A percentile compares a stretch with the other conserved stretches of the same genome.
These are phyloP conservation scores for Capronia epimyces DNA, from an alignment of 2,329 filamentous ascomycete species.

Conservation along the genomic window DNA sequence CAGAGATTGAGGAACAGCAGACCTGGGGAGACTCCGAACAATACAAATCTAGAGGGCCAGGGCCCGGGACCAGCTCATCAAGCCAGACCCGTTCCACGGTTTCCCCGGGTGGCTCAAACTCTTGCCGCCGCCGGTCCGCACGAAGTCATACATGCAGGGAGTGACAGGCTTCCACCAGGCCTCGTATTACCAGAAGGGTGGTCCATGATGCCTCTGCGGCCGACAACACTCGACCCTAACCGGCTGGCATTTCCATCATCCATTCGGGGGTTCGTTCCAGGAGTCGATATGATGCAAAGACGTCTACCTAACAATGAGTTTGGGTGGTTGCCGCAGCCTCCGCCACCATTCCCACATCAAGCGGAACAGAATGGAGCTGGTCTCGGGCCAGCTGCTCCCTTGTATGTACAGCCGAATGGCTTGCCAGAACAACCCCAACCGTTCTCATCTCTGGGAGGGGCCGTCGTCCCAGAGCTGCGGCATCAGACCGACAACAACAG, in stretches of 20 bases:
- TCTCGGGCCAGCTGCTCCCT: not conserved
- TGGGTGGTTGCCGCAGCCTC: not conserved
- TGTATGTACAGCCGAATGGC: not conserved
- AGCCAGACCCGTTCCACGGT: constrained; percentile 12
- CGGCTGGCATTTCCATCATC: not conserved
- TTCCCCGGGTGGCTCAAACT: constrained; percentile 1
- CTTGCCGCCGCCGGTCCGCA: constrained; percentile 25
- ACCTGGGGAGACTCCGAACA: constrained; percentile 7
- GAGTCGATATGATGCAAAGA: not conserved
- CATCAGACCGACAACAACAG: no score
- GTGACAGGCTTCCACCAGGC: constrained; percentile 47
- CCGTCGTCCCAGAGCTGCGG: not conserved
- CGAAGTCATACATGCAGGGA: constrained; percentile 37
- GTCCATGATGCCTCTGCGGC: constrained; percentile 42
- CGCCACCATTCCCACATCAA: not conserved
- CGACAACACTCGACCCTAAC: constrained; percentile 4
- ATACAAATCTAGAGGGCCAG: not conserved
- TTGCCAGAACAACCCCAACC: not conserved
- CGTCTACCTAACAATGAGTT: not conserved
- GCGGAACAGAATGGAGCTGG: not conserved
- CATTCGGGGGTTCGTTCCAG: not conserved
- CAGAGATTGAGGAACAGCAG: constrained; percentile 56
- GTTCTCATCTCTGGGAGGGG: not conserved
- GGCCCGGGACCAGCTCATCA: not conserved
- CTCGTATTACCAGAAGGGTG: constrained; percentile 50